A percentile compares a stretch with the other conserved stretches of the same genome.
phyloP scores from a whole-genome alignment of 2,329 filamentous ascomycete species.

The Rugonectria rugulosa region DNA sequence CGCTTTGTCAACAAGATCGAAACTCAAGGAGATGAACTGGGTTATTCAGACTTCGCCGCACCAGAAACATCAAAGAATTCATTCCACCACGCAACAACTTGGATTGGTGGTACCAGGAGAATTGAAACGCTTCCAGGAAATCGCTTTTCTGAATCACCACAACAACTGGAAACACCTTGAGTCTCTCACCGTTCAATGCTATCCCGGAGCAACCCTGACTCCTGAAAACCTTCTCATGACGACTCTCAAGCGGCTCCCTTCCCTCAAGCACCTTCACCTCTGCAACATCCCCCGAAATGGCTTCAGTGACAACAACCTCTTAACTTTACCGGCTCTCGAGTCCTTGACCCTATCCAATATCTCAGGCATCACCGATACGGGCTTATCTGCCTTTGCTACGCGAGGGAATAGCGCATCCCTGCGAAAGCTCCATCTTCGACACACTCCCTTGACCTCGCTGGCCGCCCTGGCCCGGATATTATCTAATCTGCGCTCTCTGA shows the following conservation, averaged over 20 bases:
- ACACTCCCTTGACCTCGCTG: conserved; percentile 63
- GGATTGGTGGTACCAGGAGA: conserved; percentile 40
- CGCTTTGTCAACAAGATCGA: conserved; percentile 63
- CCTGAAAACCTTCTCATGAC: conserved; percentile 60
- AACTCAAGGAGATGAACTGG: conserved; percentile 68
- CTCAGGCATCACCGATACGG: conserved; percentile 61
- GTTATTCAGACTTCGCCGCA: conserved; percentile 52
- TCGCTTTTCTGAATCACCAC: conserved; percentile 60
- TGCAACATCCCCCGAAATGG: conserved; percentile 63
- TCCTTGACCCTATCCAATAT: conserved; percentile 64
- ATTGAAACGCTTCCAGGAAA: conserved; percentile 43
- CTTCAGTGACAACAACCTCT: conserved; percentile 64
- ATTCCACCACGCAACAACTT: conserved; percentile 41
- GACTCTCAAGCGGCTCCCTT: conserved; percentile 59
- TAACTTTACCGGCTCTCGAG: conserved; percentile 62
- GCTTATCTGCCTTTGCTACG: conserved; percentile 65
- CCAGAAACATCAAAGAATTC: conserved; percentile 42
- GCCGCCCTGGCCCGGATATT: conserved; percentile 66
- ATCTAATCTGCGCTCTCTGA: conserved; percentile 59
- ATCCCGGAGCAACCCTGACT: conserved; percentile 61
- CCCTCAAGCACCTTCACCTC: conserved; percentile 65
- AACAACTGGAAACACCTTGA: conserved; percentile 62
- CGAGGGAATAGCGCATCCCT: conserved; percentile 55
- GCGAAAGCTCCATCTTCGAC: conserved; percentile 60
- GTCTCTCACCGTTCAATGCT: conserved; percentile 66